phyloP scores from a whole-genome alignment of 2,329 filamentous ascomycete genomes.

The Shiraia bambusicola region DNA sequence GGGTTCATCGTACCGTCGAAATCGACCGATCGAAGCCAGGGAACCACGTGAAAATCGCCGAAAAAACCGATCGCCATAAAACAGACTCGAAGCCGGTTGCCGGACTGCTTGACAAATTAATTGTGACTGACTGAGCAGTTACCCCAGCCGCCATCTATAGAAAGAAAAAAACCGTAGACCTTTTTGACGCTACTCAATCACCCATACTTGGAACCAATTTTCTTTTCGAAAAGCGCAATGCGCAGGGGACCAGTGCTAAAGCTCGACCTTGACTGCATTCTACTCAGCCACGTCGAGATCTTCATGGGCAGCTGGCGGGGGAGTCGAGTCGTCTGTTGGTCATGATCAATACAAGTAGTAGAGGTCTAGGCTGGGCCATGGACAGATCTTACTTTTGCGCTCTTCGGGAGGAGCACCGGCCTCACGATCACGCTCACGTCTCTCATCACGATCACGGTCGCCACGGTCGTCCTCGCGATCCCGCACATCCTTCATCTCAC shows the following conservation, averaged over 20 bases:
- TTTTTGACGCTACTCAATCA: constrained; percentile 27
- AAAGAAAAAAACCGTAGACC: constrained; percentile 27
- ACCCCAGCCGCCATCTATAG: constrained; percentile 26
- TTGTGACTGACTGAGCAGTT: constrained; percentile 28
- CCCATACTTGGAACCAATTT: constrained; percentile 27
- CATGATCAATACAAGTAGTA: constrained; percentile 28
- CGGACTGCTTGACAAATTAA: constrained; percentile 42
- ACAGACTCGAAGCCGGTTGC: constrained; percentile 33
- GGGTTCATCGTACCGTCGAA: constrained; percentile 32
- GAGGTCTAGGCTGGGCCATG: constrained; percentile 16
- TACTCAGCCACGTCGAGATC: constrained; percentile 93
- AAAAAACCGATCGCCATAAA: constrained; percentile 38
- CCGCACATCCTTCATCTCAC: constrained; percentile 50
- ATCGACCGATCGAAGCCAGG: constrained; percentile 36
- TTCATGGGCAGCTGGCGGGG: constrained; percentile 73
- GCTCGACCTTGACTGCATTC: constrained; percentile 15
- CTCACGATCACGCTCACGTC: constrained; percentile 54
- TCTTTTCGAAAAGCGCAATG: constrained; percentile 15
- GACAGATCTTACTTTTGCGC: constrained; percentile 73
- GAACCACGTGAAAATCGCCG: constrained; percentile 38
- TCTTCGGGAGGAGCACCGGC: constrained; percentile 83
- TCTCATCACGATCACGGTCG: constrained; percentile 44
- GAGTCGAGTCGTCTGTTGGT: constrained; percentile 68
- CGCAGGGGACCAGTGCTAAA: constrained; percentile 10
- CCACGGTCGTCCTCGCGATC: constrained; percentile 65